Base-by-base conservation (phyloP, 441 rosid genomes). In the Heliophila coronopifolia region DNA sequence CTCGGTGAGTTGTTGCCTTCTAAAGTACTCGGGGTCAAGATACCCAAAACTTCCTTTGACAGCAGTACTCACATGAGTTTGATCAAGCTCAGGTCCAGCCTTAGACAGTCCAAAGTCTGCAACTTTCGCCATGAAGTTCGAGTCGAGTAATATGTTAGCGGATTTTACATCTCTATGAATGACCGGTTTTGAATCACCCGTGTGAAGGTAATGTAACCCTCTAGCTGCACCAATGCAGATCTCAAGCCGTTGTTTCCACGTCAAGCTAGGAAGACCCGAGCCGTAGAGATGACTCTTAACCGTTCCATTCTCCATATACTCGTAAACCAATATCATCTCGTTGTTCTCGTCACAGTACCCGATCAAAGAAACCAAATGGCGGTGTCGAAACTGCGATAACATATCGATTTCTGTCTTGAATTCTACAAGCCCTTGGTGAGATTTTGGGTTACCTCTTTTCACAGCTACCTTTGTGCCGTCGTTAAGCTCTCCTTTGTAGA, bases 161-260 rank as follows among this genome's bases (percentile, higher is more conserved):
- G 97, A 90, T 70, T 90, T 90, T 50, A 90, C 97, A 24, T 90
- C 97, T 16, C 97, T 84, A 62, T 86, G 95, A 66, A 90, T 90
- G 11, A 90, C 92, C 1, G 97, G 91, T 63, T 86, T 90, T 2
- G 95, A 88, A 53, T 90, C 77, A 62, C 95, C 83, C 0, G 97
- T 90, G 68, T 90, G 97, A 51, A 90, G 95, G 65, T 90, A 90
- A 67, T 90, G 97, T 25, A 90, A 84, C 37, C 97, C 97, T 67
- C 94, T 80, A 37, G 97, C 97, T 7, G 97, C 70, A 19, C 95
- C 94, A 56, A 90, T 78, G 61, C 95, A 90, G 18, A 82, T 50
- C 75, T 90, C 97, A 22, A 90, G 89, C 70, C 97, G 72, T 49
- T 86, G 71, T 60, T 86, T 90, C 97, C 97, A 90, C 37, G 77